Percentiles rank a stretch among this genome's conserved stretches.
Evolutionary conservation across 192 early-diverging fungal species (phyloP).

Genomic region (Coemansia umbellata): DNA sequence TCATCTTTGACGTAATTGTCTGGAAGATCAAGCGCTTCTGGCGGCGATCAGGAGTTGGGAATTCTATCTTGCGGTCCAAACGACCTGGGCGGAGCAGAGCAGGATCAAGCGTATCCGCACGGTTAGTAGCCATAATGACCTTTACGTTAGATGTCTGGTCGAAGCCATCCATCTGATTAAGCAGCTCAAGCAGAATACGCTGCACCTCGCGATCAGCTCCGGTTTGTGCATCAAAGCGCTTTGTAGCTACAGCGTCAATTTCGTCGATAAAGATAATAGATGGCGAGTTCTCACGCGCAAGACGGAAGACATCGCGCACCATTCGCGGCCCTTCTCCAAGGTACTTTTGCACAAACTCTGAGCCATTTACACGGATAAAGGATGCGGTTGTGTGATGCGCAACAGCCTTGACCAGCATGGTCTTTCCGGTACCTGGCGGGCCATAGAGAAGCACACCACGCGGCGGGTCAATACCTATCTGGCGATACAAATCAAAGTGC

Average conservation of each 20-base stretch:
- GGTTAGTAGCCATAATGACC: conserved; percentile 99
- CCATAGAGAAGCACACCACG: conserved; percentile 98
- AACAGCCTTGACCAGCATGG: conserved; percentile 98
- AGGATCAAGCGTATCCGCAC: conserved; percentile 95
- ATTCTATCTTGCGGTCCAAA: conserved; percentile 98
- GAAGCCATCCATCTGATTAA: conserved; percentile 99
- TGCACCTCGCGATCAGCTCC: conserved; percentile 99
- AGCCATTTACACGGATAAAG: conserved; percentile 96
- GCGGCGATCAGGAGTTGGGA: conserved; percentile 94
- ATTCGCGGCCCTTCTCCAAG: conserved; percentile 96
- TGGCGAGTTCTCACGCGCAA: conserved; percentile 96
- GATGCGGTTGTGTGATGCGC: conserved; percentile 96
- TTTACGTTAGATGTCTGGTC: conserved; percentile 98
- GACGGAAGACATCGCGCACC: conserved; percentile 95
- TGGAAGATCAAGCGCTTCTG: conserved; percentile 97
- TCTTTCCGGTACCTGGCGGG: conserved; percentile 98
- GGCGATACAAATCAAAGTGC: conserved; percentile 95
- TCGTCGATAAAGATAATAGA: conserved; percentile 99
- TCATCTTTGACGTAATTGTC: conserved; percentile 96
- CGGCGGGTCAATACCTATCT: conserved; percentile 99
- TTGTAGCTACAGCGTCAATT: conserved; percentile 97
- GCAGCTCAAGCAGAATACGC: conserved; percentile 91
- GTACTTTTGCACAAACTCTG: conserved; percentile 99
- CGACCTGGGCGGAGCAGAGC: conserved; percentile 95
- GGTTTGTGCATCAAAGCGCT: conserved; percentile 97